Base-by-base conservation (phyloP, 2,329 filamentous ascomycete species). In the Fusarium lyarnte region DNA sequence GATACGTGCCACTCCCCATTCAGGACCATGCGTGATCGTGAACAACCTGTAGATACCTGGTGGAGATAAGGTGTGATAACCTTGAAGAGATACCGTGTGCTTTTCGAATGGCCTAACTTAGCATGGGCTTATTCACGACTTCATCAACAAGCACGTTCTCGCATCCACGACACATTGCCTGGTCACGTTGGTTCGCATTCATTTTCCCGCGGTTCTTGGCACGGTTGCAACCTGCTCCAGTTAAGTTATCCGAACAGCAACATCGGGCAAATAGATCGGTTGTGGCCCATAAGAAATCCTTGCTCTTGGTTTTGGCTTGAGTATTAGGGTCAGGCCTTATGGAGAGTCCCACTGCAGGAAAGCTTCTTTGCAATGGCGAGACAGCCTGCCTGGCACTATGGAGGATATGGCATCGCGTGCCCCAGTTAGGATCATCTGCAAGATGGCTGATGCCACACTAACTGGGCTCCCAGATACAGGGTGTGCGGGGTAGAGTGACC, bases 311-410 rank as follows among this genome's bases (percentile, higher is more conserved):
- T 58, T 47, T 21, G 19, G 39, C 42, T 61, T 19, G 31, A 8
- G 47, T 25, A 35, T 35, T 25, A 51, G 47, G 47, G 31, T 35
- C n/a, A 29, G 31, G 27, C 33, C n/a, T 21, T n/a, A 19, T 11
- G 19, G 31, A 35, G 49, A 31, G 25, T 42, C 47, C 33, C 51
- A 35, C 36, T 52, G 33, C 29, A 43, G 42, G 25, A 74, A 74
- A 72, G 63, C 67, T 69, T 69, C 63, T 63, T 63, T 36, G 19
- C 54, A 63, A 69, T 72, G 52, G 62, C 39, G 47, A 68, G 58
- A 72, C 63, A 62, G 38, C 21, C 55, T 51, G 33, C 36, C 54
- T 53, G 43, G 58, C 65, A 49, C 65, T 57, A 70, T 61, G 33
- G 31, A 53, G 39, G n/a, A 62, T 62, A 17, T 23, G 70, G 64